Base-by-base conservation (phyloP, 495 filamentous ascomycete species). In the Trichocladium uniseriatum region DNA sequence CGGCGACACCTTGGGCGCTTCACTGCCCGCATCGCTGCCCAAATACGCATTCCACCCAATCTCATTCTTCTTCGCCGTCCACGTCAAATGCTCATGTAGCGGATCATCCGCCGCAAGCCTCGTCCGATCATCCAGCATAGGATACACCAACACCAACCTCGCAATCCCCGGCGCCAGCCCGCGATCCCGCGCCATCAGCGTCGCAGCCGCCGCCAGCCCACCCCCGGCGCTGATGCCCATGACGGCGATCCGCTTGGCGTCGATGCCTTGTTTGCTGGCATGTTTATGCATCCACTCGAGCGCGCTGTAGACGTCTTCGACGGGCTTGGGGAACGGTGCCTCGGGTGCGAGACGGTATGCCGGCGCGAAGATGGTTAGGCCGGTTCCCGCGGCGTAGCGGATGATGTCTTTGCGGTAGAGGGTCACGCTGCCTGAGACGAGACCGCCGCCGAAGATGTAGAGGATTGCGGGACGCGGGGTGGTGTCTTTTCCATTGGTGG, bases 331-430 rank as follows among this genome's bases (percentile, higher is more conserved):
- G 39, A 53, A 56, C 2, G 62, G 64, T 38, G 65, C 35, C 41
- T 74, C 72, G 6, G 71, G 72, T 0, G 70, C 65, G 7, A 69
- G 47, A 0, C 72, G 66, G 52, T 75, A 75, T 0, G 65, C 51
- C 2, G 69, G 64, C 4, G 62, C 59, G 39, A 65, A 66, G 47
- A 69, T 42, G 29, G 59, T 45, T 15, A 61, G 44, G 9, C 49
- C 52, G 16, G 59, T 53, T 2, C 29, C 27, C 22, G 56, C 29
- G 13, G 59, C 58, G 7, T 64, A 51, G 13, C 50, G 54, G 10
- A 56, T 51, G 15, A 63, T 55, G 5, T 38, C 29, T 8, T 43
- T 21, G 3, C 52, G 27, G 45, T 53, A 62, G 18, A 52, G 37
- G 13, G 43, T 40, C 15, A 65, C 53, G 21, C 45, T 59, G 24